A percentile compares a stretch with the other conserved stretches of the same genome.
These are phyloP conservation scores for Hypoxylon crocopeplum DNA, from an alignment of 495 filamentous ascomycete species.

Conservation along the genomic window DNA sequence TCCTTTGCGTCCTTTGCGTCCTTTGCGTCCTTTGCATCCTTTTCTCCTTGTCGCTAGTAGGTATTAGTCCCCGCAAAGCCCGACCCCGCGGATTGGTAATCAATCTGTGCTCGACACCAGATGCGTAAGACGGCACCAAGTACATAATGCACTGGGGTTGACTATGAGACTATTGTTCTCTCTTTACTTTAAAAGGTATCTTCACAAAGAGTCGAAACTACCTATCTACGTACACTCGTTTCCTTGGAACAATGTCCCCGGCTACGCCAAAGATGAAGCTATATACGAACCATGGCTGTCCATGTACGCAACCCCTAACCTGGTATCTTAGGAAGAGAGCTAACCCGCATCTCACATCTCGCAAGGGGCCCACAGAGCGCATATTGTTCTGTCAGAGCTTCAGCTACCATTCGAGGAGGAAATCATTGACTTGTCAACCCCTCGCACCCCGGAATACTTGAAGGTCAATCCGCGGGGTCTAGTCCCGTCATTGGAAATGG, in stretches of 20 bases:
- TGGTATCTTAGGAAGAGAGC: not conserved
- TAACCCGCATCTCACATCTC: not conserved
- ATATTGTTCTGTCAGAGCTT: conserved; percentile 78
- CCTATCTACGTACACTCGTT: no score
- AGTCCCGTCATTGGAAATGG: conserved; percentile 75
- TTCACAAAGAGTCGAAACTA: no score
- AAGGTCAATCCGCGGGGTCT: conserved; percentile 85
- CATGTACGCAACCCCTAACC: conserved; percentile 52
- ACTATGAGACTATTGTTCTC: no score
- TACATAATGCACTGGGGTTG: no score
- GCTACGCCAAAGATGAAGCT: conserved; percentile 55
- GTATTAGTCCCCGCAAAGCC: no score
- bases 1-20: not conserved
- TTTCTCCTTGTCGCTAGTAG: no score
- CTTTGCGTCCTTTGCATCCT: no score
- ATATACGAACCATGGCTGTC: conserved; percentile 81
- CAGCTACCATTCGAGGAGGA: conserved; percentile 79
- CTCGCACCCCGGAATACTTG: conserved; percentile 84
- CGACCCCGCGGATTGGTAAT: conserved; percentile 24
- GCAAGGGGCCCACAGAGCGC: conserved; percentile 79
- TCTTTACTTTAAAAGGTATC: no score
- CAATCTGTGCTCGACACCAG: not conserved
- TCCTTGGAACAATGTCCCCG: conserved; percentile 1
- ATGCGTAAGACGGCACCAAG: not conserved
- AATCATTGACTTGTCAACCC: conserved; percentile 74